phyloP scores from a whole-genome alignment of 371 early-diverging fungal species.

The Mucor racemosus region DNA sequence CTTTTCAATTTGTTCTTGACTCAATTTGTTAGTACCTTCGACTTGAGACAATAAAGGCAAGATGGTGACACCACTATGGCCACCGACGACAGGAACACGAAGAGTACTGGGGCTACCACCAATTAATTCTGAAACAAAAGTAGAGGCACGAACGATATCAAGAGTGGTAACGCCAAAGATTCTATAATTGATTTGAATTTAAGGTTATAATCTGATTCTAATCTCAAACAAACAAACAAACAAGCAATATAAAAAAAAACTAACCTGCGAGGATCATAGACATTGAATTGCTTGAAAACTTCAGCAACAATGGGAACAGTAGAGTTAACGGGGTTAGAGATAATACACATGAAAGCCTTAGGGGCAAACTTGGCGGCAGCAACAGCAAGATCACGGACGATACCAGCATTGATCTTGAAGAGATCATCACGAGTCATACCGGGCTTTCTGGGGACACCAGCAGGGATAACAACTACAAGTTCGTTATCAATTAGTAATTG shows the following conservation, averaged over 20 bases:
- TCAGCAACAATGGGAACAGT: conserved; percentile 98
- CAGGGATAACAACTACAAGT: conserved; percentile 91
- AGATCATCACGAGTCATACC: conserved; percentile 99
- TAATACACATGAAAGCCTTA: conserved; percentile 93
- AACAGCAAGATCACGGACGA: conserved; percentile 86
- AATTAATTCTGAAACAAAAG: conserved; percentile 72
- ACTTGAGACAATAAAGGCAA: conserved; percentile 79
- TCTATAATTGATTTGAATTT: conserved; percentile 16
- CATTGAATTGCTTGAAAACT: conserved; percentile 88
- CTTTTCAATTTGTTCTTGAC: conserved; percentile 73
- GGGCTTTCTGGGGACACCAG: conserved; percentile 99
- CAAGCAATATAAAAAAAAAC: neutral
- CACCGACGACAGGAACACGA: conserved; percentile 87
- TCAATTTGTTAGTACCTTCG: conserved; percentile 56
- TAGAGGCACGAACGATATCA: conserved; percentile 88
- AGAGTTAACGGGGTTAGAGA: conserved; percentile 99
- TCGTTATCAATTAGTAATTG: neutral
- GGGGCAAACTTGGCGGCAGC: conserved; percentile 79
- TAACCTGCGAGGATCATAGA: conserved; percentile 80
- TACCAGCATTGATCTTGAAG: conserved; percentile 97
- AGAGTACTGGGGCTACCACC: conserved; percentile 58
- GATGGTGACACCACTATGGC: conserved; percentile 92
- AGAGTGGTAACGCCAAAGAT: conserved; percentile 93
- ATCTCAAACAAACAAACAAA: neutral
- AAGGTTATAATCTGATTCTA: too few relatives aligned